These are phyloP conservation scores for Rhizopogon vinicolor DNA, from an alignment of 768 basidiomycete genomes.

Conservation along the genomic window DNA sequence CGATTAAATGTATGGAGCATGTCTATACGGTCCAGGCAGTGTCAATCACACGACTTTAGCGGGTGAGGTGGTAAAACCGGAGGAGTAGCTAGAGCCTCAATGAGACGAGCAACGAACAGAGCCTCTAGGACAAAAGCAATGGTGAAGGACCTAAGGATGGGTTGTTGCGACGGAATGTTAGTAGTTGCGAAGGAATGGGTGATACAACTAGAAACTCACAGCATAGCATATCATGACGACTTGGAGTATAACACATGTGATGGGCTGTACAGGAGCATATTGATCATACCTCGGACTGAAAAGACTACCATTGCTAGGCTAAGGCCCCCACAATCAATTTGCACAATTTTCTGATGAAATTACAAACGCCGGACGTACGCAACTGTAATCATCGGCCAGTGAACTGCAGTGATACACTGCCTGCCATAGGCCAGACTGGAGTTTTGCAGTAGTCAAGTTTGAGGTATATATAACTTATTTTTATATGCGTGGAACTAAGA, in stretches of 20 bases:
- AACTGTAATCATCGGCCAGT: not conserved
- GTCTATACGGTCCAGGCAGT: slow-evolving; percentile 41
- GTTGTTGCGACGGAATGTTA: slow-evolving; percentile 17
- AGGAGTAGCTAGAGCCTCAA: slow-evolving; percentile 11
- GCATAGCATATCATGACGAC: slow-evolving; percentile 10
- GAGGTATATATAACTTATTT: not conserved
- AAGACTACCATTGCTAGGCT: slow-evolving; percentile 8
- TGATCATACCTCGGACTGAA: slow-evolving; percentile 13
- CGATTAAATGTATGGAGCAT: slow-evolving; percentile 33
- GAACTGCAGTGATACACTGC: not conserved
- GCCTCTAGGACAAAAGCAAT: slow-evolving; percentile 18
- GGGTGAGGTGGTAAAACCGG: slow-evolving; percentile 2
- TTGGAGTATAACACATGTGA: slow-evolving; percentile 15
- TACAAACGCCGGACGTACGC: slow-evolving; percentile 2
- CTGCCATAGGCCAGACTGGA: not conserved
- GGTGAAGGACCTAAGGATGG: slow-evolving; percentile 23
- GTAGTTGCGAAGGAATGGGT: slow-evolving; percentile 12
- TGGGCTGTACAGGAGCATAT: slow-evolving; percentile 30
- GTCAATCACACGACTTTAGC: slow-evolving; percentile 27
- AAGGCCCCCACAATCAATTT: not conserved
- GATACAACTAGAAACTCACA: slow-evolving; percentile 11
- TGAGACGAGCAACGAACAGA: not conserved
- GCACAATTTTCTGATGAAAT: slow-evolving; percentile 4
- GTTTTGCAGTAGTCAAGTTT: not conserved
- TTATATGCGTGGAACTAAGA: not conserved